phyloP scores from a whole-genome alignment of 306 rosid genomes.

The Calophaca sinica region DNA sequence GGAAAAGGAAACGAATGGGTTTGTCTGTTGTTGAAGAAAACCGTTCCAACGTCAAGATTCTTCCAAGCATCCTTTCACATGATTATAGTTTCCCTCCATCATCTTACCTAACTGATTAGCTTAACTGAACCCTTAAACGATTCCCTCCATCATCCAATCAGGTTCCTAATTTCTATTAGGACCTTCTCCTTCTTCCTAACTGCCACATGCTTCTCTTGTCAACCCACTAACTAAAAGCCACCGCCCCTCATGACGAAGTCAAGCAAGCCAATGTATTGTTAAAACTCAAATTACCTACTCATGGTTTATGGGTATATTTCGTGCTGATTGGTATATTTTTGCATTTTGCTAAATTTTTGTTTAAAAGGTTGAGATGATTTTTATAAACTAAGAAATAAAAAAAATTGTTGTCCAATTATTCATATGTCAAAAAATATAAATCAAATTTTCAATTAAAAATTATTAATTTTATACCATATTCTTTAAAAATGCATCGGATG shows the following conservation, averaged over 20 bases:
- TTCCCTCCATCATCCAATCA: not conserved
- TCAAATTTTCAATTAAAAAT: no score
- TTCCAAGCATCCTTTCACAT: slow-evolving; percentile 44
- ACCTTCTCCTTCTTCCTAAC: slow-evolving; percentile 32
- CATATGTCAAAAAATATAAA: not conserved
- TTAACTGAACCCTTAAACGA: not conserved
- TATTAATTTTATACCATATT: not conserved
- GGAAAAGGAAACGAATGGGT: slow-evolving; percentile 41
- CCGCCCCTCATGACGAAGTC: slow-evolving; percentile 35
- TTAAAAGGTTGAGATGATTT: not conserved
- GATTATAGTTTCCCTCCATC: not conserved
- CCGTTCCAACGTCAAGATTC: slow-evolving; percentile 41
- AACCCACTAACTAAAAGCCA: slow-evolving; percentile 35
- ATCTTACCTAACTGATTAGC: slow-evolving; percentile 25
- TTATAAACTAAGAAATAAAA: not conserved
- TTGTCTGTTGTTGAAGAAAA: slow-evolving; percentile 55
- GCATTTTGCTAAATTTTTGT: not conserved
- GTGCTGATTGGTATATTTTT: no score
- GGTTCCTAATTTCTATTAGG: not conserved
- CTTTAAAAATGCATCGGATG: not conserved
- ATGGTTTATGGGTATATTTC: not conserved
- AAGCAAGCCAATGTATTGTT: slow-evolving; percentile 16
- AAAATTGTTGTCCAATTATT: not conserved
- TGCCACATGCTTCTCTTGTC: slow-evolving; percentile 42
- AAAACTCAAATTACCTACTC: slow-evolving; percentile 16